A percentile compares a stretch with the other conserved stretches of the same genome.
Conservation (phyloP, 2,329 filamentous ascomycete genomes). For the Sporothrix inflata region DNA sequence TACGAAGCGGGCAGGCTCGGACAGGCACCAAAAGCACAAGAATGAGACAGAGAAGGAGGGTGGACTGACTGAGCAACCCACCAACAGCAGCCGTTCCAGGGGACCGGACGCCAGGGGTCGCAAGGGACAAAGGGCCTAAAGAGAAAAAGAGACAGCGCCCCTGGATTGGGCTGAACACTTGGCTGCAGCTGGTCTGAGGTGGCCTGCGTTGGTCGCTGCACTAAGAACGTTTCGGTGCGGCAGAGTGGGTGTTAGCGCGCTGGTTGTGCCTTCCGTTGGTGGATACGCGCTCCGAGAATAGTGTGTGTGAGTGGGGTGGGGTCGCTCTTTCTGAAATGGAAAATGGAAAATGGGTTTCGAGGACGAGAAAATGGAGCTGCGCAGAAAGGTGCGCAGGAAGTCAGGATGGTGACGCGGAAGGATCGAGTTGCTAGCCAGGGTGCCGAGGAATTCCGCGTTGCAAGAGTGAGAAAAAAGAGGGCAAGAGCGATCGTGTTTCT, state of each 20-base stretch:
- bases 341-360: background rate
- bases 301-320: slow-evolving; percentile 8
- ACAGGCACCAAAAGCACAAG: background rate
- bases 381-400: background rate
- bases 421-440: slow-evolving; percentile 6
- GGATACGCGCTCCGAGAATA: slow-evolving; percentile 5
- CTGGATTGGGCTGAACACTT: slow-evolving; percentile 16
- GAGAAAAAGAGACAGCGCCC: slow-evolving; percentile 5
- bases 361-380: background rate
- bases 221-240: slow-evolving; percentile 23
- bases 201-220: slow-evolving; percentile 15
- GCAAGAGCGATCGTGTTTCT: background rate
- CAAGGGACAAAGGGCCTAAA: background rate
- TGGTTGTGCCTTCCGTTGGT: slow-evolving; percentile 9
- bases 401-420: slow-evolving; percentile 6
- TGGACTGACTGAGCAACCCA: slow-evolving; percentile 19
- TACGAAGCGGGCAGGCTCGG: background rate
- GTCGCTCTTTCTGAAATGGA: background rate
- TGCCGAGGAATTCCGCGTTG: background rate
- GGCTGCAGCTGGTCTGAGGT: slow-evolving; percentile 5
- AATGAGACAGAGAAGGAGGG: background rate
- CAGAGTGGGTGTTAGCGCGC: slow-evolving; percentile 22
- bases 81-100: slow-evolving; percentile 6
- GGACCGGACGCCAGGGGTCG: slow-evolving; percentile 5
- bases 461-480: background rate